Conservation (phyloP, 371 early-diverging fungal genomes). For the Chytridiales sp. region DNA sequence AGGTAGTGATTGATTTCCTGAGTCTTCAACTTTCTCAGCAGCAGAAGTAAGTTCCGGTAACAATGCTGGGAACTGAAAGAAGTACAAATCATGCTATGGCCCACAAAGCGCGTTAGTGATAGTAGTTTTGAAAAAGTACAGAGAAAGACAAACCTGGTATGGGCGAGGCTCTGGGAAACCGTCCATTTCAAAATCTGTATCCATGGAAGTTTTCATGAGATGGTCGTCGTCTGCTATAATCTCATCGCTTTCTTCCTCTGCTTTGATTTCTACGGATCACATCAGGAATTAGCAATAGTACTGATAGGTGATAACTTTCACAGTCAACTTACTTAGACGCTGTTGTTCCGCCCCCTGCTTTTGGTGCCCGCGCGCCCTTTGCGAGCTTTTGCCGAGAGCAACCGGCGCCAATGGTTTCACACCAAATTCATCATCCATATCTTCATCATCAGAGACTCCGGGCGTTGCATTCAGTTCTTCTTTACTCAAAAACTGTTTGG, state of each 20-base stretch:
- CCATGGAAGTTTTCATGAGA: not conserved
- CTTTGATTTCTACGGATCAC: not conserved
- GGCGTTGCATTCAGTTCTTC: not conserved
- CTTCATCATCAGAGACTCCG: too few relatives aligned
- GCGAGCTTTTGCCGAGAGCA: too few relatives aligned
- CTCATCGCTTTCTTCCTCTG: not conserved
- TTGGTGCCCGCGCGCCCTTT: too few relatives aligned
- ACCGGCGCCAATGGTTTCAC: too few relatives aligned
- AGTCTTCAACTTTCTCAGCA: not conserved
- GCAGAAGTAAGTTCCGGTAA: not conserved
- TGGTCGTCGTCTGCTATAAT: not conserved
- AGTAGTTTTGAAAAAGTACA: not conserved
- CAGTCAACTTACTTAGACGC: too few relatives aligned
- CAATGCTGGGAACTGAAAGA: slow-evolving; percentile 1
- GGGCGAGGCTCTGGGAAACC: not conserved
- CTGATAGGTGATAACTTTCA: too few relatives aligned
- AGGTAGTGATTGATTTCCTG: too few relatives aligned
- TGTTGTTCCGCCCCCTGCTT: too few relatives aligned
- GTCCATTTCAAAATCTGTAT: not conserved
- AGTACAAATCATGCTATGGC: not conserved
- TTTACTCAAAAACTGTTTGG: too few relatives aligned
- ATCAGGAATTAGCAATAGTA: too few relatives aligned
- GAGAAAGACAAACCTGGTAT: not conserved
- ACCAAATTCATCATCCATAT: too few relatives aligned
- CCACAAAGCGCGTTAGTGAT: not conserved